Evolutionary conservation across 176 grass and related monocot species (phyloP).

Genomic region (Oropetium thomaeum): DNA sequence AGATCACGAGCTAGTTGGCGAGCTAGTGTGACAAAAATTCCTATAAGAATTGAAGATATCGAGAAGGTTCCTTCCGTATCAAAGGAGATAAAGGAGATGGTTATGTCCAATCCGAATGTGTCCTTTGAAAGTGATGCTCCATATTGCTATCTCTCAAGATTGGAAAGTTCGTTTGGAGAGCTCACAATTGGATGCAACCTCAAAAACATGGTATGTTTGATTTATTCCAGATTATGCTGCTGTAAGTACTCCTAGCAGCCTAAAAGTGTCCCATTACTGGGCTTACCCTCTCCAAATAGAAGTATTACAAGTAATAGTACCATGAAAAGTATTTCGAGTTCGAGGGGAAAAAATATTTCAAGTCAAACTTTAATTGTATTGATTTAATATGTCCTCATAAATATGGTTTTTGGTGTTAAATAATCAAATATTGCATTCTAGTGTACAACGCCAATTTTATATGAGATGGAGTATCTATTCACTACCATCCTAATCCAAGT

Average conservation of each 20-base stretch:
- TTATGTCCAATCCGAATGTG: constrained; percentile 65
- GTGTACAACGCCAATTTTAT: neutral
- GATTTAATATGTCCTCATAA: neutral
- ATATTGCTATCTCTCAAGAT: constrained; percentile 78
- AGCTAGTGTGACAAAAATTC: constrained; percentile 68
- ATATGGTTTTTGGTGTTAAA: neutral
- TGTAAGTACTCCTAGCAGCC: neutral
- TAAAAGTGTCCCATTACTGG: neutral
- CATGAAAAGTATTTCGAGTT: neutral
- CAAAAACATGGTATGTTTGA: constrained; percentile 64
- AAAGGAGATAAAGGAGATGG: constrained; percentile 65
- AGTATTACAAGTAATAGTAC: neutral
- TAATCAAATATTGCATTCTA: neutral
- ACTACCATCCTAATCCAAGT: neutral
- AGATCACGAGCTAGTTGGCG: constrained; percentile 74
- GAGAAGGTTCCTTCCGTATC: constrained; percentile 68
- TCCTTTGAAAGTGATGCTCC: constrained; percentile 61
- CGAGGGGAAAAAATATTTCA: neutral
- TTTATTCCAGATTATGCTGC: constrained; percentile 8
- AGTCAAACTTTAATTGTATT: neutral
- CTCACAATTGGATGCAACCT: constrained; percentile 84
- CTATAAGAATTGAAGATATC: constrained; percentile 68
- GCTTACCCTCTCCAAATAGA: neutral
- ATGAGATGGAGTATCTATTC: neutral
- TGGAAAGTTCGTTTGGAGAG: constrained; percentile 72